These are phyloP conservation scores for Kwoniella pini DNA, from an alignment of 768 basidiomycete species.

Conservation along the genomic window DNA sequence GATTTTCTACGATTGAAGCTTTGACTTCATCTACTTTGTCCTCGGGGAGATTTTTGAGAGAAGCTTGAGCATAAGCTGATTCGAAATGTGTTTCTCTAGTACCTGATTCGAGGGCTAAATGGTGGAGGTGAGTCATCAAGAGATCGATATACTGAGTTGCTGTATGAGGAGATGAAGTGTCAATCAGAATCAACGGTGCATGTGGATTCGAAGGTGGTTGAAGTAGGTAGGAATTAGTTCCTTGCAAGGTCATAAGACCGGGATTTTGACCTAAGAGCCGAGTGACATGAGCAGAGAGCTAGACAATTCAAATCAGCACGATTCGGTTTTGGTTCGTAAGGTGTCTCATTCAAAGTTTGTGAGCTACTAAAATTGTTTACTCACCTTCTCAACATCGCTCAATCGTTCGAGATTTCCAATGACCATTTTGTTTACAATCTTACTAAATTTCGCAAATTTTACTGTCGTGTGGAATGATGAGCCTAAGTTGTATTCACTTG, in stretches of 20 bases:
- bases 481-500: background rate
- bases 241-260: conserved; percentile 47
- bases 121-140: conserved; percentile 41
- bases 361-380: conserved; percentile 5
- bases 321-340: too few relatives aligned
- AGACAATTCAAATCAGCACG: background rate
- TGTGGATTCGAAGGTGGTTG: conserved; percentile 44
- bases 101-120: conserved; percentile 44
- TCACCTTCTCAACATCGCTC: conserved; percentile 38
- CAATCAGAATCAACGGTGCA: conserved; percentile 47
- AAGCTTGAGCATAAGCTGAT: conserved; percentile 16
- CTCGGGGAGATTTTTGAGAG: conserved; percentile 23
- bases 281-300: conserved; percentile 50
- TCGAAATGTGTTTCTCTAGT: conserved; percentile 45
- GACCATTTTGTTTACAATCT: conserved; percentile 25
- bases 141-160: conserved; percentile 41
- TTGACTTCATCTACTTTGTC: conserved; percentile 32
- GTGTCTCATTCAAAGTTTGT: background rate
- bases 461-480: too few relatives aligned
- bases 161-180: conserved; percentile 49
- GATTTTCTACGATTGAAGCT: conserved; percentile 14
- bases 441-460: too few relatives aligned
- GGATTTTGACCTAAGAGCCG: conserved; percentile 49
- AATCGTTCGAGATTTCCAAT: conserved; percentile 27
- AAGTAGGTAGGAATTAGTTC: conserved; percentile 50